Conservation (phyloP, 164 flowering plant genomes). For the Umbellularia californica region DNA sequence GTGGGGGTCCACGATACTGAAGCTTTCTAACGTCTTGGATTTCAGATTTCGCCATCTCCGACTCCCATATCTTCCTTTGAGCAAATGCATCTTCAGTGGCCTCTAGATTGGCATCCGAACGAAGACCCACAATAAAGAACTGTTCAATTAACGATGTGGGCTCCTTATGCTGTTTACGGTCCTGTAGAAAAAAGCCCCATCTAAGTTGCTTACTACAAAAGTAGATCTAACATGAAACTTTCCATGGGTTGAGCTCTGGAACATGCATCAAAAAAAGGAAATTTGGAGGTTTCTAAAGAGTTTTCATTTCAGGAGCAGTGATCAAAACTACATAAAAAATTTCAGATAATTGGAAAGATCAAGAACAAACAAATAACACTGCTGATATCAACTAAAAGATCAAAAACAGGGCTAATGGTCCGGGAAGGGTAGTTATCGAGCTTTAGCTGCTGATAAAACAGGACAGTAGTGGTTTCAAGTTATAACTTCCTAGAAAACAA, state of each 20-base stretch:
- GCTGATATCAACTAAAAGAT: too few relatives aligned
- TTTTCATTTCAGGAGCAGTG: not conserved
- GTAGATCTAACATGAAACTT: slow-evolving; percentile 1
- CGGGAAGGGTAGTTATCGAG: too few relatives aligned
- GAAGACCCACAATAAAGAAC: slow-evolving; percentile 81
- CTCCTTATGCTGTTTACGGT: slow-evolving; percentile 52
- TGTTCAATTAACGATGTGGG: slow-evolving; percentile 84
- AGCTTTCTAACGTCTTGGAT: slow-evolving; percentile 33
- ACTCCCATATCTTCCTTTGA: slow-evolving; percentile 74
- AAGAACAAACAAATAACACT: not conserved
- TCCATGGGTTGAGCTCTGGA: not conserved
- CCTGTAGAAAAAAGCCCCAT: slow-evolving; percentile 37
- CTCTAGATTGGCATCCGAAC: slow-evolving; percentile 70
- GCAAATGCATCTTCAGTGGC: slow-evolving; percentile 75
- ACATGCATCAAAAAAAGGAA: slow-evolving; percentile 2
- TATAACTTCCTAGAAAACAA: too few relatives aligned
- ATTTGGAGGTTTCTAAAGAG: not conserved
- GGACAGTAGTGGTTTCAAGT: too few relatives aligned
- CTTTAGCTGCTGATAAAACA: too few relatives aligned
- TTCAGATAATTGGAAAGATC: not conserved
- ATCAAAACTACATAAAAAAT: not conserved
- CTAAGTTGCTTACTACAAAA: not conserved
- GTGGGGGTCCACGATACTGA: slow-evolving; percentile 44
- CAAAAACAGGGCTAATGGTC: too few relatives aligned
- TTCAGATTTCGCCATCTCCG: slow-evolving; percentile 45